Percentiles rank a stretch among this genome's conserved stretches.
Evolutionary conservation across 139 green algal genomes (phyloP).

Genomic region (Chlamydomonas sphaeroides): DNA sequence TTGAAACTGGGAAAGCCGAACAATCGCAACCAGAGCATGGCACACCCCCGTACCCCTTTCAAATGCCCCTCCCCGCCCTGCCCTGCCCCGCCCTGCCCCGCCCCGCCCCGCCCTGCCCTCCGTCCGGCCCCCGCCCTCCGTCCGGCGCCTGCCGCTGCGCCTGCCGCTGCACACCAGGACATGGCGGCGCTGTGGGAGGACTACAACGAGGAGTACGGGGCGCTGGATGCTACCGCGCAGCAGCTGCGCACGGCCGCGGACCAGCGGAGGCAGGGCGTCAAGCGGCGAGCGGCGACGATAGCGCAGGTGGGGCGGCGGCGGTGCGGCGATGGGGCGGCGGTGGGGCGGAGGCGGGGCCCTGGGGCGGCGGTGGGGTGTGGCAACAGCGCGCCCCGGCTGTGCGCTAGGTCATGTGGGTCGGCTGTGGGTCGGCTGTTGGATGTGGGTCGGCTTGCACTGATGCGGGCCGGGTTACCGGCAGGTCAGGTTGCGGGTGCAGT

Average conservation of each 20-base stretch:
- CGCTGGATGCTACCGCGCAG: constrained; percentile 5
- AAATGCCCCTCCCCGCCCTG: background rate
- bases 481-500: too few species aligned
- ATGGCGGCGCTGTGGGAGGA: constrained; percentile 42
- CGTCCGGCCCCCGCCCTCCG: too few species aligned
- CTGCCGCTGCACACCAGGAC: background rate
- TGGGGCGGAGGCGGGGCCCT: too few species aligned
- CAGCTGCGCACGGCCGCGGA: background rate
- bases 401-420: too few species aligned
- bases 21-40: too few species aligned
- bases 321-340: too few species aligned
- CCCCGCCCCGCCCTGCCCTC: too few species aligned
- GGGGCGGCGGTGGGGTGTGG: too few species aligned
- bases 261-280: constrained; percentile 3
- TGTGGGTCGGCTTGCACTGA: too few species aligned
- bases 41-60: background rate
- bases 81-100: background rate
- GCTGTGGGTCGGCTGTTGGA: too few species aligned
- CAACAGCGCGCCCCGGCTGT: background rate
- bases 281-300: constrained; percentile 16
- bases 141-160: background rate
- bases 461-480: too few species aligned
- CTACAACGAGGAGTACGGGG: constrained; percentile 46
- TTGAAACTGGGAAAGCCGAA: too few species aligned
- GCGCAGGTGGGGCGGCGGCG: constrained; percentile 17